Evolutionary conservation across 192 early-diverging fungal genomes (phyloP).

Genomic region (Mortierella hygrophila): DNA sequence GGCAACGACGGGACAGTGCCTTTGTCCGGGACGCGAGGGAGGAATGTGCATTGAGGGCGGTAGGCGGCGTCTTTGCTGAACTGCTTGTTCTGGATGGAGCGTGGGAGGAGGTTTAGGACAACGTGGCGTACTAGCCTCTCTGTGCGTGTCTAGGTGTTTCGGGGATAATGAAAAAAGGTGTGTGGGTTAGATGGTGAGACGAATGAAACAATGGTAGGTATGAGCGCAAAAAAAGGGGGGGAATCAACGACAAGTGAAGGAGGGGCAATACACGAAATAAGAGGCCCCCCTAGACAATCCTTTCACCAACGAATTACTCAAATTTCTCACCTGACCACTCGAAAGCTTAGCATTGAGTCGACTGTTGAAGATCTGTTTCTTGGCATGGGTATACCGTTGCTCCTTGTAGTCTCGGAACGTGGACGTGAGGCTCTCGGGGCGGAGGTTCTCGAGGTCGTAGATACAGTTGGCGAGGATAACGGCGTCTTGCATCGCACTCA

Average conservation of each 20-base stretch:
- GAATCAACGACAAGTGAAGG: no score
- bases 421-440: neutral
- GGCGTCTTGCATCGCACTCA: conserved; percentile 10
- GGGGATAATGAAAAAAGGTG: neutral
- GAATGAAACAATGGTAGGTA: neutral
- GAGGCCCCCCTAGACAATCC: no score
- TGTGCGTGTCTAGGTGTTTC: conserved; percentile 3
- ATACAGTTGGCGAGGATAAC: conserved; percentile 3
- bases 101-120: conserved; percentile 22
- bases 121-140: conserved; percentile 11
- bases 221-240: no score
- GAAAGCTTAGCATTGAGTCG: neutral
- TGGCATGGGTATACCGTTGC: neutral
- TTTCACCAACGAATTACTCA: no score
- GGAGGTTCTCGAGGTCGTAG: neutral
- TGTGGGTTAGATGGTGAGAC: neutral
- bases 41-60: conserved; percentile 19
- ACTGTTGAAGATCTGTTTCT: neutral
- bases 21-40: neutral
- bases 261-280: no score
- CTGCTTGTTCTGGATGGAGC: conserved; percentile 10
- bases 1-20: conserved; percentile 1
- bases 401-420: neutral
- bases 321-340: neutral
- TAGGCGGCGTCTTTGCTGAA: conserved; percentile 16